Evolutionary conservation across 1,284 basidiomycete species (phyloP), one percentile per base, ranked within the genome.

Genomic region (Moesziomyces parantarcticus): DNA sequence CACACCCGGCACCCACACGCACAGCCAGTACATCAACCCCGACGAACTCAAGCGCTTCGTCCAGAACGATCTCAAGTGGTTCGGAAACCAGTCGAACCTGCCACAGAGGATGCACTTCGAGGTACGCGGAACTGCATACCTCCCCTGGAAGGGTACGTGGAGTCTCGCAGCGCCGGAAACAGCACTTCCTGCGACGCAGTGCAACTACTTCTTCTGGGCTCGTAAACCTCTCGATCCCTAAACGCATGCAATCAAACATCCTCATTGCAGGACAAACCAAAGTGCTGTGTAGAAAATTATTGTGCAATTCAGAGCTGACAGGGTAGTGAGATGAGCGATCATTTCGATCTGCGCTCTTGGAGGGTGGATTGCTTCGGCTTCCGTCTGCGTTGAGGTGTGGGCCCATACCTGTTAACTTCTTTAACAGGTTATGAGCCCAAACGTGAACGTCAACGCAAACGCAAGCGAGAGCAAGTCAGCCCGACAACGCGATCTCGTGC

Each of bases 21-120:
- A 93, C 82, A 87, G 88, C 41, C 97, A 99, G 85, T 99, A 89
- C 84, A 87, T 99, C 81, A 92, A 92, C 73, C 93, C 96, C 1
- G 86, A 88, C 0, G 96, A 99, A 83, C 88, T 99, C n/a, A 86
- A 92, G 36, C 87, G 87, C 10, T 97, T 92, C 85, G 96, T 99
- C 85, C 87, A 88, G 55, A 85, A 83, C 32, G 84, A 89, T 75
- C 80, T 88, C 86, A 81, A 86, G 73, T 84, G 84, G 85, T 65
- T 22, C 40, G 46, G 11, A 5, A 40, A 45, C 6, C 25, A 32
- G 36, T 63, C 49, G 13, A 2, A 49, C 1, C 16, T 65, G 10
- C 79, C 81, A 1, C 57, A 66, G 26, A 53, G 80, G 10, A n/a
- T 83, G 50, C 73, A 72, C 32, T 77, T 55, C 47, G 81, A 83